A percentile compares a stretch with the other conserved stretches of the same genome.
Conservation (phyloP, 495 filamentous ascomycete genomes). For the Hypoxylon lienhwacheense region DNA sequence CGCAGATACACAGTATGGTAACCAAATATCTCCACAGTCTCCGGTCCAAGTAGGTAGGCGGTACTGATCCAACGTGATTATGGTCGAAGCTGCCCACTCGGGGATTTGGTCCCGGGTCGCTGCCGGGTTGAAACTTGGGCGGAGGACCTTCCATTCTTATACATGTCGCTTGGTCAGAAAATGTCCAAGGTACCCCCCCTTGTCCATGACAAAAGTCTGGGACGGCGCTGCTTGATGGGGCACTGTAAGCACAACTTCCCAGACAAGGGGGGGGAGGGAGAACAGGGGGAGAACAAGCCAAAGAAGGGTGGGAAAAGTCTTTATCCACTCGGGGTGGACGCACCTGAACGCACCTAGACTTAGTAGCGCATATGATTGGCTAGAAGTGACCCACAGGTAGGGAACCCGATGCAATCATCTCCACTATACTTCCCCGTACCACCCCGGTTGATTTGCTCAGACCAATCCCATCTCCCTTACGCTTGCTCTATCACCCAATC, state of each 20-base stretch:
- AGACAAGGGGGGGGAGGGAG: too few relatives aligned
- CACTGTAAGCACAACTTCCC: slow-evolving; percentile 27
- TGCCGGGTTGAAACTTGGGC: slow-evolving; percentile 33
- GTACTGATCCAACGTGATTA: slow-evolving; percentile 18
- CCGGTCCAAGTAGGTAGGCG: slow-evolving; percentile 32
- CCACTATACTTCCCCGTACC: slow-evolving; percentile 27
- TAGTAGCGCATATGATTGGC: slow-evolving; percentile 22
- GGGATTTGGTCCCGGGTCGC: slow-evolving; percentile 29
- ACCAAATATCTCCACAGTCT: slow-evolving; percentile 7
- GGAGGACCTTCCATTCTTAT: slow-evolving; percentile 34
- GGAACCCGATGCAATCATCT: slow-evolving; percentile 37
- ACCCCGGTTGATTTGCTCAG: slow-evolving; percentile 35
- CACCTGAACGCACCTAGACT: too few relatives aligned
- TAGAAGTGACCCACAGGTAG: slow-evolving; percentile 30
- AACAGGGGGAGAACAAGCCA: too few relatives aligned
- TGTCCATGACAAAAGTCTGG: slow-evolving; percentile 5
- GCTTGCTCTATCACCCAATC: slow-evolving; percentile 31
- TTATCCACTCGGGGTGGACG: not conserved
- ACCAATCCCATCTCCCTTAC: slow-evolving; percentile 33
- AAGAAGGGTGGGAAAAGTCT: slow-evolving; percentile 9
- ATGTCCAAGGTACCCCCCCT: slow-evolving; percentile 27
- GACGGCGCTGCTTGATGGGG: not conserved
- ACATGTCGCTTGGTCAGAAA: slow-evolving; percentile 29
- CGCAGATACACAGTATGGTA: slow-evolving; percentile 16
- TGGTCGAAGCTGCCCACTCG: slow-evolving; percentile 23